Percentiles rank a stretch among this genome's conserved stretches.
phyloP scores from a whole-genome alignment of 345 rosid species.

The Pelargonium nanum region DNA sequence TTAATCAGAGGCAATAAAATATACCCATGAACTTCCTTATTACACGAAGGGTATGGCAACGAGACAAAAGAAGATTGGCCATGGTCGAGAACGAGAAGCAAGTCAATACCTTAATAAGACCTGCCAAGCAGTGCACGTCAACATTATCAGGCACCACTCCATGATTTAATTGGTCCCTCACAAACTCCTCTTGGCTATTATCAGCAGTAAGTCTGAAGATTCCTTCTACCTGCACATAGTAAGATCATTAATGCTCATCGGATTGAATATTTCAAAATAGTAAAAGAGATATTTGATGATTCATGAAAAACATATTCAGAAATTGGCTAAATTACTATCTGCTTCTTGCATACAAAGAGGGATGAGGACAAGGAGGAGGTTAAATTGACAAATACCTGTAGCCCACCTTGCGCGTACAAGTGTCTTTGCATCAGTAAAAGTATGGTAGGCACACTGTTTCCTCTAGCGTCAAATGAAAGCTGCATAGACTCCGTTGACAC shows the following conservation, averaged over 20 bases:
- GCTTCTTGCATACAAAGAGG: too few relatives aligned
- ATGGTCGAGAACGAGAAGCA: not conserved
- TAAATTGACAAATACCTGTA: constrained; percentile 37
- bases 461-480: constrained; percentile 80
- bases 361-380: too few relatives aligned
- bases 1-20: too few relatives aligned
- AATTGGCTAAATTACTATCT: too few relatives aligned
- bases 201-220: constrained; percentile 88
- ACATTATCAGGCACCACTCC: constrained; percentile 69
- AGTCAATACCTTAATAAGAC: constrained; percentile 73
- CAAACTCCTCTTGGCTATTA: constrained; percentile 85
- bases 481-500: constrained; percentile 98
- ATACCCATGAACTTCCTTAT: not conserved
- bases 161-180: constrained; percentile 70
- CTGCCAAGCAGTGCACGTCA: constrained; percentile 91
- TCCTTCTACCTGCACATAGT: constrained; percentile 69
- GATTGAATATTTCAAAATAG: not conserved
- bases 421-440: constrained; percentile 76
- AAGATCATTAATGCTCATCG: constrained; percentile 1
- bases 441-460: constrained; percentile 90
- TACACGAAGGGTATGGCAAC: not conserved
- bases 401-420: constrained; percentile 73
- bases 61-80: not conserved
- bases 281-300: not conserved
- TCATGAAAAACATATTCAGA: not conserved